Evolutionary conservation across 2,329 filamentous ascomycete genomes (phyloP).

Genomic region (Apiospora marii): DNA sequence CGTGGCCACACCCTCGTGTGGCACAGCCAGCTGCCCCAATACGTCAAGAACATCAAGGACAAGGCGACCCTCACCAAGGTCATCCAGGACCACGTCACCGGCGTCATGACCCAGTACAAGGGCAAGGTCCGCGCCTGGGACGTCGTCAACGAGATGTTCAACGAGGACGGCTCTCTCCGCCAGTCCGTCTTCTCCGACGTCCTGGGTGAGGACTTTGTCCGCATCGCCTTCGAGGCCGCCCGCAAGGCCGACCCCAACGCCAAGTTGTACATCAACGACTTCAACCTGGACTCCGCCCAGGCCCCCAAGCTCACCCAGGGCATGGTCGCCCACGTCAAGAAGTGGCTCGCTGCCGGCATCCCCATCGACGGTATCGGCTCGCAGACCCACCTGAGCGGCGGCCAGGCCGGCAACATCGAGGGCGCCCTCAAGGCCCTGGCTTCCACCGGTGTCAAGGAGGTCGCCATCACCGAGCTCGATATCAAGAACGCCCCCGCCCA

Average conservation of each 20-base stretch:
- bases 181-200: constrained; percentile 70
- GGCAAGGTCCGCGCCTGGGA: constrained; percentile 63
- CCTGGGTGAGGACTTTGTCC: constrained; percentile 74
- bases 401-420: constrained; percentile 48
- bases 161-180: constrained; percentile 67
- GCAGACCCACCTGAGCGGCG: constrained; percentile 57
- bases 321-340: constrained; percentile 64
- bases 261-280: constrained; percentile 81
- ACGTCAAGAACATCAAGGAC: constrained; percentile 58
- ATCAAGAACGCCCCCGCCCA: constrained; percentile 61
- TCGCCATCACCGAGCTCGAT: constrained; percentile 66
- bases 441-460: constrained; percentile 51
- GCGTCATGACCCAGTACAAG: constrained; percentile 65
- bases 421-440: constrained; percentile 57
- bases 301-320: constrained; percentile 63
- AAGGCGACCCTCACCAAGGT: constrained; percentile 57
- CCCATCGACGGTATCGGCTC: constrained; percentile 68
- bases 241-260: constrained; percentile 70
- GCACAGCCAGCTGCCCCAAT: constrained; percentile 66
- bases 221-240: constrained; percentile 74
- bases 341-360: constrained; percentile 67
- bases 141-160: constrained; percentile 71
- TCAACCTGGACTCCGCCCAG: constrained; percentile 68
- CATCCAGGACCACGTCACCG: constrained; percentile 66
- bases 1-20: constrained; percentile 73